Conservation (phyloP, 1,284 basidiomycete genomes). For the Thecaphora thlaspeos region DNA sequence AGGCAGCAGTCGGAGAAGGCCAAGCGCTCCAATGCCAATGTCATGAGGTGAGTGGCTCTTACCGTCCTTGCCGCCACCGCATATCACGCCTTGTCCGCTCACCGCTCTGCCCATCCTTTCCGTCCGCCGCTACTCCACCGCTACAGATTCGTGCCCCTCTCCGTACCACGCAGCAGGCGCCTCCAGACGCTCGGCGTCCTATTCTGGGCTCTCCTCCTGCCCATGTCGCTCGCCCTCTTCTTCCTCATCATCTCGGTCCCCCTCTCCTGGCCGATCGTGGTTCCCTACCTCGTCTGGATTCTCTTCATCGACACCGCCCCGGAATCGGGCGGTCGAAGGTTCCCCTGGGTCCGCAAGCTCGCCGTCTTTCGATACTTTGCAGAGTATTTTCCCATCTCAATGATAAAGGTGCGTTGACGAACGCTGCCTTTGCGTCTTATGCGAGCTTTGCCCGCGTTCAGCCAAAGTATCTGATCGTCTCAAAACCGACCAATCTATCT, state of each 20-base stretch:
- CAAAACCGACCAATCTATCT: too few species aligned
- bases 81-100: too few species aligned
- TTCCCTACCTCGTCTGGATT: slow-evolving; percentile 81
- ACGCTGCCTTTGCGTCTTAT: too few species aligned
- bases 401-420: slow-evolving; percentile 47
- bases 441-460: too few species aligned
- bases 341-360: slow-evolving; percentile 72
- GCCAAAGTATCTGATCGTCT: too few species aligned
- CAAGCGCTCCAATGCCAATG: neutral
- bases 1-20: neutral
- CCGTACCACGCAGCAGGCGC: slow-evolving; percentile 44
- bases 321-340: slow-evolving; percentile 73
- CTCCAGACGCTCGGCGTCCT: slow-evolving; percentile 66
- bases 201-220: slow-evolving; percentile 77
- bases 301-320: slow-evolving; percentile 71
- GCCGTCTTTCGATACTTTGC: slow-evolving; percentile 80
- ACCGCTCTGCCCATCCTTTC: too few species aligned
- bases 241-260: slow-evolving; percentile 84
- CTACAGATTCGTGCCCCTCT: slow-evolving; percentile 50
- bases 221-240: slow-evolving; percentile 71
- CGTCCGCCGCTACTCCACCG: too few species aligned
- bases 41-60: neutral
- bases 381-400: slow-evolving; percentile 79
- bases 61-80: too few species aligned
- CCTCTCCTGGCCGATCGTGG: slow-evolving; percentile 78